Evolutionary conservation across 2,329 filamentous ascomycete species (phyloP), one percentile per base, ranked within the genome.

Genomic region (Xylariaceae sp.): DNA sequence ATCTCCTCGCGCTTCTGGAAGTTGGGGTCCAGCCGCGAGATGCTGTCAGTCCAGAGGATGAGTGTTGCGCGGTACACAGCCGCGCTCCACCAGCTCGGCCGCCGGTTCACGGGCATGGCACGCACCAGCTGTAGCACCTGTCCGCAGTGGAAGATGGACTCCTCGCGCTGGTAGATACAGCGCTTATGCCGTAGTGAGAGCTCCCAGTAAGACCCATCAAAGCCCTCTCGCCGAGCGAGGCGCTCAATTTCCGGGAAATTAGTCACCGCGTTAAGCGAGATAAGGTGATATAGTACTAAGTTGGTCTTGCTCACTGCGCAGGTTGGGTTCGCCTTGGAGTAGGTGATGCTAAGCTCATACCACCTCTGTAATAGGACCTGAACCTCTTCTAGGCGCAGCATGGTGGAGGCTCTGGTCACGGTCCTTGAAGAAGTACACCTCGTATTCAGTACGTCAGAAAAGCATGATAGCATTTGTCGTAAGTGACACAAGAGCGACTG

Each of bases 31-130:
- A 80, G 75, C 52, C 78, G 76, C 5, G 74, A 75, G 50, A 87
- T 70, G 60, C 83, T 82, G 60, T 87, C 82, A 2, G 80, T 76
- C 85, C 84, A 88, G 2, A 87, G 73, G 33, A 85, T 79, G 50
- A 88, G 72, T 3, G 79, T 79, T 2, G 80, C 85, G n/a, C 87
- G 83, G 67, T 90, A 89, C 33, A 89, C 74, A 3, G 85, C 86
- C 1, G 79, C 81, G n/a, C 84, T 75, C 86, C 86, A 90, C 87
- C 87, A 91, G 30, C 79, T 81, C 5, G 87, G 87, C 18, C 85
- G 80, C 3, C 81, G 76, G 42, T 83, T 80, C 24, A 74, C 72
- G 2, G 82, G 78, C 80, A 89, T 88, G 11, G 75, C 73, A 6
- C 81, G 76, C 32, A 89, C 70, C 9, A 88, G 75, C 3, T 84